Evolutionary conservation across 345 rosid genomes (phyloP).

Genomic region (Citropsis articulata): DNA sequence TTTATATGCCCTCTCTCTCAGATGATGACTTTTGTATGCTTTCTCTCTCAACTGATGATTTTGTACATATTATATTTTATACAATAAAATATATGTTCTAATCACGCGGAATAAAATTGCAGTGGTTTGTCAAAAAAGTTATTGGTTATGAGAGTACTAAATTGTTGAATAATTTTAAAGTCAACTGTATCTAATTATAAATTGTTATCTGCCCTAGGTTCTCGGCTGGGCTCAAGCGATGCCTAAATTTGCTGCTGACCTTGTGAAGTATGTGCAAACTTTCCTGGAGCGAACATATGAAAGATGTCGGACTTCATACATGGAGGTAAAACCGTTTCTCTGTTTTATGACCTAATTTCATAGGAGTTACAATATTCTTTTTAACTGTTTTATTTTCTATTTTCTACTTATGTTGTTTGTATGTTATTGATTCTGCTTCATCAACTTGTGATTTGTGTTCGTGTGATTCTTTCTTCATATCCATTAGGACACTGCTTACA

Average conservation of each 20-base stretch:
- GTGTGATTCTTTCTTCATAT: neutral
- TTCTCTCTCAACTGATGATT: neutral
- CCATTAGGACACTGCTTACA: neutral
- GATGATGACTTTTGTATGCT: neutral
- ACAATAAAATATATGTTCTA: neutral
- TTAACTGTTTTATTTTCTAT: neutral
- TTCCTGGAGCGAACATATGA: slow-evolving; percentile 97
- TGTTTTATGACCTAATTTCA: slow-evolving; percentile 10
- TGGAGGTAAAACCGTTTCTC: slow-evolving; percentile 59
- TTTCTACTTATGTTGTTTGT: neutral
- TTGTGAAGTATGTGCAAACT: slow-evolving; percentile 90
- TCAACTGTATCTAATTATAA: neutral
- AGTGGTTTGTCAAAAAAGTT: neutral
- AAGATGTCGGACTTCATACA: slow-evolving; percentile 96
- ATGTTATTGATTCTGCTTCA: neutral
- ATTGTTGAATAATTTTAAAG: neutral
- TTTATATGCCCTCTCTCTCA: neutral
- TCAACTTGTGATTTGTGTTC: neutral
- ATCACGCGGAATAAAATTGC: neutral
- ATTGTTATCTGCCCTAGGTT: slow-evolving; percentile 47
- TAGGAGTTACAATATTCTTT: neutral
- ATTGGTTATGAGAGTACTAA: neutral
- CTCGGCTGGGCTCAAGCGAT: slow-evolving; percentile 99
- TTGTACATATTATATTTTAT: neutral
- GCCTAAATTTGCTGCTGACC: slow-evolving; percentile 96